Evolutionary conservation across 1,139 yeast genomes (phyloP).

Genomic region (Suhomyces guaymorum): DNA sequence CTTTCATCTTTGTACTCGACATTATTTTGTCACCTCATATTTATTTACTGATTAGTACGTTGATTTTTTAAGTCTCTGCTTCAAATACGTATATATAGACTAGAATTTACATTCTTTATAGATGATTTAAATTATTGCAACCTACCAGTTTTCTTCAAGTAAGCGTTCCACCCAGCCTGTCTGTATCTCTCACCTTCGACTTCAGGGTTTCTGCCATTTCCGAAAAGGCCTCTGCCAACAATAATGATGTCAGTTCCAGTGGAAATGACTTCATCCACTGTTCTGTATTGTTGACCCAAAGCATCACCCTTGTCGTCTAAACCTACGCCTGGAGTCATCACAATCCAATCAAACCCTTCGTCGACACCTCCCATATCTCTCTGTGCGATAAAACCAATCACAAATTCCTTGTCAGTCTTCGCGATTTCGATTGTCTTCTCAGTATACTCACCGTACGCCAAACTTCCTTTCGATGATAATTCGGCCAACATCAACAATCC

Average conservation of each 20-base stretch:
- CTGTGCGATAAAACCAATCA: slow-evolving; percentile 96
- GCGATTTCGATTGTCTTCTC: slow-evolving; percentile 87
- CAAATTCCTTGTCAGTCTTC: slow-evolving; percentile 80
- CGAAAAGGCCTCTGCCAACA: slow-evolving; percentile 96
- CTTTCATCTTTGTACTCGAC: not conserved
- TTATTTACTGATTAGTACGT: not conserved
- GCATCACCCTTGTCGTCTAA: slow-evolving; percentile 96
- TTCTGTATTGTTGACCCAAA: slow-evolving; percentile 94
- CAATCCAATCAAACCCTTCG: slow-evolving; percentile 90
- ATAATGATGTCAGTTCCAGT: slow-evolving; percentile 92
- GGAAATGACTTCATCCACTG: slow-evolving; percentile 78
- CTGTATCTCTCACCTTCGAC: slow-evolving; percentile 87
- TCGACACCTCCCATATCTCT: slow-evolving; percentile 79
- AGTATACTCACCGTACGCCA: slow-evolving; percentile 92
- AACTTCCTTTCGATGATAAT: slow-evolving; percentile 86
- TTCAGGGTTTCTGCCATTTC: slow-evolving; percentile 90
- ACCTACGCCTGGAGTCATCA: slow-evolving; percentile 98
- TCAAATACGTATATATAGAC: too few relatives aligned
- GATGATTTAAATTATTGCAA: too few relatives aligned
- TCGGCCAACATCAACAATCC: slow-evolving; percentile 96
- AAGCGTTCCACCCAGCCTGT: slow-evolving; percentile 94
- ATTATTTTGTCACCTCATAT: not conserved
- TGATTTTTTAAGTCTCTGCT: too few relatives aligned
- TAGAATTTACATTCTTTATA: too few relatives aligned
- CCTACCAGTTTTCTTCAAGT: slow-evolving; percentile 44